Conservation (phyloP, 2,329 filamentous ascomycete genomes). For the Talaromyces pinophilus region DNA sequence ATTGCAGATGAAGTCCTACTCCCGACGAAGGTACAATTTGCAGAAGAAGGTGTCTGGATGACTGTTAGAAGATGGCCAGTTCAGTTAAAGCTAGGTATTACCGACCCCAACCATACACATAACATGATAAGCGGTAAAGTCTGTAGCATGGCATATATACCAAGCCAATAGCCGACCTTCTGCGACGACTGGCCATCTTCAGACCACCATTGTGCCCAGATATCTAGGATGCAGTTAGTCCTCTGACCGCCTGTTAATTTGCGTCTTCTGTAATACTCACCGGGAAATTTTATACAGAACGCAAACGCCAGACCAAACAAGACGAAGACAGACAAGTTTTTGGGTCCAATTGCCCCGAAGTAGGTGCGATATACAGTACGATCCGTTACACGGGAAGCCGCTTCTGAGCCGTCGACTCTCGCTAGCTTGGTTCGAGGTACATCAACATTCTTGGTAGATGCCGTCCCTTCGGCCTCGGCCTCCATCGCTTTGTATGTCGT, state of each 20-base stretch:
- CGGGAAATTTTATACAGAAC: conserved; percentile 14
- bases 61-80: background rate
- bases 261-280: background rate
- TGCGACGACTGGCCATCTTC: background rate
- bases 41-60: conserved; percentile 1
- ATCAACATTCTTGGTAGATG: background rate
- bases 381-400: background rate
- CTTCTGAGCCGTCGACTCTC: background rate
- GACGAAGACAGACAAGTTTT: background rate
- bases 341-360: conserved; percentile 2
- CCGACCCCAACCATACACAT: conserved; percentile 11
- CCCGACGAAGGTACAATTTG: conserved; percentile 1
- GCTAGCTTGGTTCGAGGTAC: background rate
- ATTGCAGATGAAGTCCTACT: conserved; percentile 6
- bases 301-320: conserved; percentile 5
- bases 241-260: background rate
- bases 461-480: background rate
- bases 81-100: background rate
- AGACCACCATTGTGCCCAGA: conserved; percentile 16
- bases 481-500: background rate
- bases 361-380: conserved; percentile 10
- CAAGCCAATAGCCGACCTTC: conserved; percentile 9
- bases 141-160: conserved; percentile 10
- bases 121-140: conserved; percentile 9
- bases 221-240: background rate